phyloP scores from a whole-genome alignment of 1,284 basidiomycete species.

The Irpex sp. region DNA sequence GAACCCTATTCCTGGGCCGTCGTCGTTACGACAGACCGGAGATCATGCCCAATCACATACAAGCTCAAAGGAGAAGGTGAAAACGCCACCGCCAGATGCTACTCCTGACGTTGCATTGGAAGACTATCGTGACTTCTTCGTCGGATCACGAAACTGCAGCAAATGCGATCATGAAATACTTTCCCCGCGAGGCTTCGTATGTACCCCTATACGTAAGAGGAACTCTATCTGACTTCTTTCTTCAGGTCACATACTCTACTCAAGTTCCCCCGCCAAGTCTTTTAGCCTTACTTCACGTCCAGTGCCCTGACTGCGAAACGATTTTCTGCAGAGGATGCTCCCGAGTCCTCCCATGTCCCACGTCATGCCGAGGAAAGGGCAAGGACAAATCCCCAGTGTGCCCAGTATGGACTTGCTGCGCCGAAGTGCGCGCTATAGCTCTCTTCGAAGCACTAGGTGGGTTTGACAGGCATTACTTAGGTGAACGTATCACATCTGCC shows the following conservation, averaged over 20 bases:
- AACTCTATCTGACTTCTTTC: neutral
- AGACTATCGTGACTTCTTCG: constrained; percentile 30
- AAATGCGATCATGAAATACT: constrained; percentile 30
- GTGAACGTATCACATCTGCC: constrained; percentile 34
- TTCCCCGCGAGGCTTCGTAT: constrained; percentile 35
- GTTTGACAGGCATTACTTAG: constrained; percentile 40
- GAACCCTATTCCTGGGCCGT: neutral
- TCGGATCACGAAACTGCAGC: constrained; percentile 27
- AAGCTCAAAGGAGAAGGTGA: neutral
- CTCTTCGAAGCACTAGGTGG: constrained; percentile 44
- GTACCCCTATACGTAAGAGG: constrained; percentile 14
- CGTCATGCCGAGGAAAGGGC: constrained; percentile 35
- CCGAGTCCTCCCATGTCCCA: constrained; percentile 29
- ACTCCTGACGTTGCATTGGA: constrained; percentile 28
- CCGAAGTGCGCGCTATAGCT: constrained; percentile 43
- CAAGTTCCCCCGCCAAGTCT: constrained; percentile 29
- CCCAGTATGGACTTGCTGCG: constrained; percentile 36
- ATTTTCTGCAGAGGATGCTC: constrained; percentile 48
- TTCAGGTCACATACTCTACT: constrained; percentile 38
- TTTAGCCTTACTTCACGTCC: constrained; percentile 36
- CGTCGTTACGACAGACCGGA: neutral
- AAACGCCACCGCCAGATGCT: neutral
- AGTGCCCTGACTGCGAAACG: constrained; percentile 36
- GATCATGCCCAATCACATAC: neutral
- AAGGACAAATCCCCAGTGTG: constrained; percentile 28